Evolutionary conservation across 495 filamentous ascomycete species (phyloP).

Genomic region (Talaromyces trachyspermus): DNA sequence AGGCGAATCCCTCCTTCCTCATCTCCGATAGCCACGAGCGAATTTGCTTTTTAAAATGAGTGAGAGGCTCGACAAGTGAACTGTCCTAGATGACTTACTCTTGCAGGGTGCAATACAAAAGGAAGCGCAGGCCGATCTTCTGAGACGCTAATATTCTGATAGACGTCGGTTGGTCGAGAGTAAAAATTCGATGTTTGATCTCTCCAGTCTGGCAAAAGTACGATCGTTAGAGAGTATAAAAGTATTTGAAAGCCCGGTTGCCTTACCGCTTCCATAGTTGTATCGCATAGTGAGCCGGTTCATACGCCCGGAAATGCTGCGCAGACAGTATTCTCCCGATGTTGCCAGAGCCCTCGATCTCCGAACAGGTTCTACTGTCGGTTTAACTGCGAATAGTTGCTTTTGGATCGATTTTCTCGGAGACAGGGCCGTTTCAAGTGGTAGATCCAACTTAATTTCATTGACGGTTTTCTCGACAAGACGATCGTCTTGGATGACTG

Average conservation of each 20-base stretch:
- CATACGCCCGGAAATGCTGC: conserved; percentile 30
- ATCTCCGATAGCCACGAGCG: conserved; percentile 79
- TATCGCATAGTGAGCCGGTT: conserved; percentile 30
- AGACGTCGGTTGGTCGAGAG: conserved; percentile 54
- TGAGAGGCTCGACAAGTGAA: background rate
- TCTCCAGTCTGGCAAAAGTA: conserved; percentile 54
- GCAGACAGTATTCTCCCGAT: conserved; percentile 33
- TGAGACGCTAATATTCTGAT: conserved; percentile 50
- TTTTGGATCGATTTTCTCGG: conserved; percentile 5
- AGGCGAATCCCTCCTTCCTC: conserved; percentile 80
- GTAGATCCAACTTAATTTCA: conserved; percentile 21
- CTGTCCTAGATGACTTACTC: conserved; percentile 47
- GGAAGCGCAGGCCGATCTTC: conserved; percentile 57
- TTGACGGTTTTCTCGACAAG: conserved; percentile 24
- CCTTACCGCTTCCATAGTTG: conserved; percentile 37
- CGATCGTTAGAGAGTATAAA: conserved; percentile 13
- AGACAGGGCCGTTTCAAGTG: background rate
- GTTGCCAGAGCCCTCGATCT: conserved; percentile 36
- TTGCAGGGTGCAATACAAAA: conserved; percentile 73
- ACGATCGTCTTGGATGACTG: conserved; percentile 25
- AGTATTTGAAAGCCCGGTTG: background rate
- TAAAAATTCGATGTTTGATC: conserved; percentile 67
- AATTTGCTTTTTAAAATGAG: conserved; percentile 50
- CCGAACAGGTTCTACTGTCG: conserved; percentile 30
- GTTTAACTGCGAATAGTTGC: conserved; percentile 5